Base-by-base conservation (phyloP, 2,329 filamentous ascomycete genomes). In the Colletotrichum sp. region DNA sequence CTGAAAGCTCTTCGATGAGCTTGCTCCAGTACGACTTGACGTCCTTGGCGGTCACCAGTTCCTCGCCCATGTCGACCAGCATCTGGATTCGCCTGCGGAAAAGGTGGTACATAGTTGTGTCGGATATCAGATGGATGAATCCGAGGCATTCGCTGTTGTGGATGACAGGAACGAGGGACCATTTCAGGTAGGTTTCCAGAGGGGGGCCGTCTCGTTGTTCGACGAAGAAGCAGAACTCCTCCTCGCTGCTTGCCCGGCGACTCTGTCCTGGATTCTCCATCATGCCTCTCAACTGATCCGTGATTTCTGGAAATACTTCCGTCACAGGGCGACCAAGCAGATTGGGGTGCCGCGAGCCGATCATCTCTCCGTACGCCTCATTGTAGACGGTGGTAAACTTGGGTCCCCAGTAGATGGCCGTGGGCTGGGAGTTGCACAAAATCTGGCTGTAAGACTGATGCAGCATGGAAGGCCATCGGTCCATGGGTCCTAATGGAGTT, bases 311-410 rank as follows among this genome's bases (percentile, higher is more conserved):
- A 15, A 78, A 78, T 5, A 77, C 77, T 52, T 92, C 87, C 30
- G 86, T 86, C 75, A 94, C 84, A 30, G 87, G 88, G 79, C 90
- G 89, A 3, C 93, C 93, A 83, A 95, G 89, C 13, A 94, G 83
- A 3, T 80, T 79, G 1, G 93, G 93, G 80, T 95, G 93, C 74
- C 92, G 92, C 71, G 92, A 88, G 15, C 92, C 92, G 66, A 92
- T 92, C 22, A 94, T 87, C 72, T 89, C 84, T 74, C 91, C 88
- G 79, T 93, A 94, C 1, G 92, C 90, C 81, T 94, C 92, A 77
- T 94, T 94, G 83, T 94, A 94, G 5, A 94, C 90, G 9, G 91
- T 91, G 26, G 92, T 88, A 63, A 91, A 86, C 39, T 93, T 88
- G 4, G 88, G 85, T 2, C 92, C 92, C 92, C 92, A 93, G 79